phyloP scores from a whole-genome alignment of 1,284 basidiomycete species.

The Cutaneotrichosporon curvatum region DNA sequence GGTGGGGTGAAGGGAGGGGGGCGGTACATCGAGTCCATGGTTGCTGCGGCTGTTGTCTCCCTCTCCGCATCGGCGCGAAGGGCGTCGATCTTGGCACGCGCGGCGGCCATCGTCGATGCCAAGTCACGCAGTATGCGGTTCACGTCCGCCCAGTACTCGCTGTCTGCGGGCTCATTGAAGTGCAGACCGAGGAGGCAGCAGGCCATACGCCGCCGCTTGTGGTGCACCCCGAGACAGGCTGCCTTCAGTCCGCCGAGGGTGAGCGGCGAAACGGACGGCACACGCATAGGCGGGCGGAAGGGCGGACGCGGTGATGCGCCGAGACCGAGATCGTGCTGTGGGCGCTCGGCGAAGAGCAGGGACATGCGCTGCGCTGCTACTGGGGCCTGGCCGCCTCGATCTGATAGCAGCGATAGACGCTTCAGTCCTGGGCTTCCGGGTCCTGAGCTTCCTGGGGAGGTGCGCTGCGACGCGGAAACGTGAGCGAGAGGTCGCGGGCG shows the following conservation, averaged over 20 bases:
- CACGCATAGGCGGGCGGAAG: not conserved
- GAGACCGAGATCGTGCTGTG: not conserved
- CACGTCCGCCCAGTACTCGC: constrained; percentile 30
- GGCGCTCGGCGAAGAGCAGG: too few relatives aligned
- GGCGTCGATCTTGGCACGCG: constrained; percentile 17
- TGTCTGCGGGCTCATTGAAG: constrained; percentile 18
- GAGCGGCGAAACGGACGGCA: constrained; percentile 29
- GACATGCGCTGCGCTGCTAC: too few relatives aligned
- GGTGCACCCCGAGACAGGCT: constrained; percentile 33
- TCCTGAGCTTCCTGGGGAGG: not conserved
- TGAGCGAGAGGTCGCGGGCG: not conserved
- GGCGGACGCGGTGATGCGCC: not conserved
- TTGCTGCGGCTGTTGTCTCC: constrained; percentile 2
- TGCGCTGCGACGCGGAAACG: not conserved
- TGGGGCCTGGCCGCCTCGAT: too few relatives aligned
- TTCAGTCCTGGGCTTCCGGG: constrained; percentile 3
- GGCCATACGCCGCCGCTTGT: constrained; percentile 32
- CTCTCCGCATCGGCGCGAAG: constrained; percentile 13
- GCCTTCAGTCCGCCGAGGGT: constrained; percentile 37
- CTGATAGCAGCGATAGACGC: constrained; percentile 5
- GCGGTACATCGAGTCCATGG: not conserved
- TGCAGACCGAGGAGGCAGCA: constrained; percentile 38
- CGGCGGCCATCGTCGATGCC: constrained; percentile 14
- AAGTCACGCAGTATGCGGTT: constrained; percentile 17
- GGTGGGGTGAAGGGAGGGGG: not conserved